phyloP scores from a whole-genome alignment of 192 early-diverging fungal genomes.

The Coemansia sp. region DNA sequence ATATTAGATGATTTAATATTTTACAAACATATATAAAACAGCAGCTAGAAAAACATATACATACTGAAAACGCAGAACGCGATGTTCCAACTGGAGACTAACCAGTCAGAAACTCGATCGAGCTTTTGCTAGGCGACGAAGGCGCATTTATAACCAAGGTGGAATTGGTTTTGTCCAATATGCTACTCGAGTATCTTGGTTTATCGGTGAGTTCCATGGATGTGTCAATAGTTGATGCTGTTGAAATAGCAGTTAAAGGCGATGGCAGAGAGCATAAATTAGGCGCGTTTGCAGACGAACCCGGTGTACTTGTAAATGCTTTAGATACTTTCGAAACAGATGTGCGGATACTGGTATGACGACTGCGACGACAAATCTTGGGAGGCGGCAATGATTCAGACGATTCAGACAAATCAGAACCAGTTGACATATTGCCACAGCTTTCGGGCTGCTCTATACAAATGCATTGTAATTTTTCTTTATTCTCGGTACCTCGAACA shows the following conservation, averaged over 20 bases:
- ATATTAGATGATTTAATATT: neutral
- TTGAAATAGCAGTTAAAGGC: too few relatives aligned
- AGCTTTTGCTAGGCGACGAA: conserved; percentile 24
- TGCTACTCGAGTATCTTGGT: too few relatives aligned
- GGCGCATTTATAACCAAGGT: neutral
- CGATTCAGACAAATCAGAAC: neutral
- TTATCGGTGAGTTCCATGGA: too few relatives aligned
- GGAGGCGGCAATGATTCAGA: neutral
- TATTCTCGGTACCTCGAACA: neutral
- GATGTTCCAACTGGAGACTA: neutral
- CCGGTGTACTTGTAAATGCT: too few relatives aligned
- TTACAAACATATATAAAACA: neutral
- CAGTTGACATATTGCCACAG: neutral
- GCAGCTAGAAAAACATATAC: neutral
- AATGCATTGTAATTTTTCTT: neutral
- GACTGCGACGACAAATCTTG: too few relatives aligned
- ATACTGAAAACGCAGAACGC: neutral
- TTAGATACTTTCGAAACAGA: too few relatives aligned
- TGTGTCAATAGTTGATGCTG: too few relatives aligned
- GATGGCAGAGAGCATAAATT: too few relatives aligned
- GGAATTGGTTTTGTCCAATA: too few relatives aligned
- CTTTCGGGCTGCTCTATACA: neutral
- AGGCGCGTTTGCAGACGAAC: too few relatives aligned
- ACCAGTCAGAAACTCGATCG: conserved; percentile 39
- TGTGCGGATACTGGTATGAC: too few relatives aligned